Evolutionary conservation across 176 grass and related monocot genomes (phyloP).

Genomic region (Puccinellia tenuiflora): DNA sequence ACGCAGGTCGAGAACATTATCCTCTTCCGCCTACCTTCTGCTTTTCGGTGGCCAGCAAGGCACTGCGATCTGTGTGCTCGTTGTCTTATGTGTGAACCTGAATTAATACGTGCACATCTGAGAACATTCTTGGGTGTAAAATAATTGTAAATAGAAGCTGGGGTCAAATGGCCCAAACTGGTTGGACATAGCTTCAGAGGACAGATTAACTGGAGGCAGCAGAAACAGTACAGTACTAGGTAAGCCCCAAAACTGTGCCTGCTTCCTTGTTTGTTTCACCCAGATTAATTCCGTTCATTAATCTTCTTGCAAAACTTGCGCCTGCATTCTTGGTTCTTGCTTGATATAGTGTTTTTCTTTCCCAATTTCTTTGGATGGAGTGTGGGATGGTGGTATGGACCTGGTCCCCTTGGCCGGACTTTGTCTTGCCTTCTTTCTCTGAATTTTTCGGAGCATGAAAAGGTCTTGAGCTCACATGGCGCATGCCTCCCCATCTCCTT

Average conservation of each 20-base stretch:
- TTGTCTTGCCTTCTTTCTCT: neutral
- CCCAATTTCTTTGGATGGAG: neutral
- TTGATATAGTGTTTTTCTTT: neutral
- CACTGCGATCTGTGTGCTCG: neutral
- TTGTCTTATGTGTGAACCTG: neutral
- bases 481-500: neutral
- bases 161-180: neutral
- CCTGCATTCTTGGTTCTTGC: conserved; percentile 25
- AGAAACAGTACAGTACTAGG: neutral
- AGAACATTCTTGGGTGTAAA: neutral
- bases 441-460: conserved; percentile 14
- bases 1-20: conserved; percentile 15
- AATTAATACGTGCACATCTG: neutral
- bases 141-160: neutral
- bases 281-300: neutral
- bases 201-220: neutral
- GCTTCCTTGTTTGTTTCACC: neutral
- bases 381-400: neutral
- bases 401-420: neutral
- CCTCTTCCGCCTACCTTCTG: neutral
- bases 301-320: conserved; percentile 26
- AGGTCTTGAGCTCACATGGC: conserved; percentile 9
- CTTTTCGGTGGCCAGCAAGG: neutral
- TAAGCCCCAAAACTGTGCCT: neutral
- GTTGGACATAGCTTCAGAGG: neutral